Conservation (phyloP, 192 early-diverging fungal species). For the Spizellomyces sp. region DNA sequence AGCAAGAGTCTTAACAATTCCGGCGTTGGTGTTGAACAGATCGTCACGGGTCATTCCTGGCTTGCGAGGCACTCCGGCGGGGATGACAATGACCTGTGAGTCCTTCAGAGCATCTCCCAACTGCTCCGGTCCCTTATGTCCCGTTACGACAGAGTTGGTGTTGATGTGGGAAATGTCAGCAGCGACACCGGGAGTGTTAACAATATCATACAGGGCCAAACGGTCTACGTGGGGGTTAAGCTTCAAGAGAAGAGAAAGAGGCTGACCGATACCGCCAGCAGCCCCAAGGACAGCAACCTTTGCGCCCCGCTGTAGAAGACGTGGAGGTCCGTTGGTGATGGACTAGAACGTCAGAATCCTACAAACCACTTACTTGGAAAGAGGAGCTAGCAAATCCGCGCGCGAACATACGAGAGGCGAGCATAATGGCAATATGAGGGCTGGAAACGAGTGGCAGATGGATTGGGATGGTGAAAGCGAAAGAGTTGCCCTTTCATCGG, state of each 20-base stretch:
- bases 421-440: constrained; percentile 27
- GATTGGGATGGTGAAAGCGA: not conserved
- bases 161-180: constrained; percentile 95
- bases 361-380: constrained; percentile 43
- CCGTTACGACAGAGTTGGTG: constrained; percentile 66
- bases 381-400: constrained; percentile 63
- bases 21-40: constrained; percentile 97
- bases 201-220: constrained; percentile 93
- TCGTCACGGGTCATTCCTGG: constrained; percentile 99
- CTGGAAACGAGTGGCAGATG: not conserved
- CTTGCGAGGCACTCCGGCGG: constrained; percentile 97
- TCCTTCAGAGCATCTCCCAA: constrained; percentile 72
- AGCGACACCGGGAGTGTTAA: constrained; percentile 96
- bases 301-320: constrained; percentile 12
- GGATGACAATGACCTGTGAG: constrained; percentile 82
- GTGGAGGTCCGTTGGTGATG: not conserved
- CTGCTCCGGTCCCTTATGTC: constrained; percentile 66
- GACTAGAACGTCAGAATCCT: not conserved
- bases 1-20: constrained; percentile 86
- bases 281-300: constrained; percentile 64
- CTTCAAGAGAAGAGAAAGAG: constrained; percentile 92
- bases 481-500: constrained; percentile 1
- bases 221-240: constrained; percentile 82
- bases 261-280: constrained; percentile 96
- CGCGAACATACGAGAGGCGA: constrained; percentile 39